phyloP scores from a whole-genome alignment of 2,329 filamentous ascomycete species.

The Pezicula rhizophila region DNA sequence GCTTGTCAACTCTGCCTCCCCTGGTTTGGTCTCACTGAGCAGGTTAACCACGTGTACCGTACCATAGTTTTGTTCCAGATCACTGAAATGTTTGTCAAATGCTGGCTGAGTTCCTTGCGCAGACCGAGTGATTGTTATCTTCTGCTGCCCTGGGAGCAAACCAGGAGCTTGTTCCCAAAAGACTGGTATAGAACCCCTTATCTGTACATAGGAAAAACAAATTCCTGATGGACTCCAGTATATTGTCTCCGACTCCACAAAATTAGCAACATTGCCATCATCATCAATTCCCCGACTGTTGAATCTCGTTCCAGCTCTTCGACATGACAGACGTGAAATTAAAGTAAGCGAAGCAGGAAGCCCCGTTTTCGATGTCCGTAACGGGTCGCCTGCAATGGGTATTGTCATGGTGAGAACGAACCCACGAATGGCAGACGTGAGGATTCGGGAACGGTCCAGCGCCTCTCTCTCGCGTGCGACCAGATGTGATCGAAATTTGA shows the following conservation, averaged over 20 bases:
- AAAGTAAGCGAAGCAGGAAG: conserved; percentile 80
- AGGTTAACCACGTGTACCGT: conserved; percentile 90
- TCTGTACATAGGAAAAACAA: conserved; percentile 89
- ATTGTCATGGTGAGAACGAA: conserved; percentile 86
- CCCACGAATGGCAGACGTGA: conserved; percentile 90
- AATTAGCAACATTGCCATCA: conserved; percentile 95
- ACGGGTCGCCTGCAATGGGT: conserved; percentile 67
- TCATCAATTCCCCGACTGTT: conserved; percentile 97
- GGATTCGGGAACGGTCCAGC: conserved; percentile 78
- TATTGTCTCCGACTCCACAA: conserved; percentile 94
- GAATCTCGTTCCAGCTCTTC: conserved; percentile 88
- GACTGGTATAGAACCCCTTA: conserved; percentile 86
- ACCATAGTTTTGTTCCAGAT: conserved; percentile 80
- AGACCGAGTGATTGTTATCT: conserved; percentile 85
- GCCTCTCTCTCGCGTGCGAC: conserved; percentile 67
- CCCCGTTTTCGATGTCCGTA: conserved; percentile 59
- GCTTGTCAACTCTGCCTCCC: conserved; percentile 76
- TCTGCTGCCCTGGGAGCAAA: conserved; percentile 85
- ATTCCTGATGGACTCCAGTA: conserved; percentile 76
- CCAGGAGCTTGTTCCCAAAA: conserved; percentile 96
- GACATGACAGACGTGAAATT: conserved; percentile 86
- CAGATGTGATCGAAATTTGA: conserved; percentile 80
- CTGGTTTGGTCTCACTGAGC: conserved; percentile 81
- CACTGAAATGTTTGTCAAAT: conserved; percentile 90
- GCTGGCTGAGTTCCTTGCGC: conserved; percentile 87